Evolutionary conservation across 1,139 yeast species (phyloP), one percentile per base, ranked within the genome.

Genomic region (Protomyces pachydermus): DNA sequence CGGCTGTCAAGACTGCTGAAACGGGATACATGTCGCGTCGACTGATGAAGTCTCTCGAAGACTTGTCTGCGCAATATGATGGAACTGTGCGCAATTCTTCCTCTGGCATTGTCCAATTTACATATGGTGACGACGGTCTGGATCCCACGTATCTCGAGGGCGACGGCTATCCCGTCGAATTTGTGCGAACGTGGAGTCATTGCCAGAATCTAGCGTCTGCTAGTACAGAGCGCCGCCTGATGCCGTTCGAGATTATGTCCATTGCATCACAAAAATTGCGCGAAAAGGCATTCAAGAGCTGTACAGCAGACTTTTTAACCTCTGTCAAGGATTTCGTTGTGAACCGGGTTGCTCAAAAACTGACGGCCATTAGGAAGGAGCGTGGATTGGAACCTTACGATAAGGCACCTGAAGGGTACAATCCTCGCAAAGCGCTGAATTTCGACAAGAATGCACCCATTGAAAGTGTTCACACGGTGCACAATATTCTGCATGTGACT

Each of bases 71-170:
- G 66, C 93, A 87, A 73, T 95, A 95, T 75, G 98, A 95, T 74
- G 85, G 86, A 71, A 93, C 98, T 0, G 98, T 95, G 54, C 82
- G 99, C 73, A 95, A 95, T 66, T 91, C 98, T 0, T 84, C 95
- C 65, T 91, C 91, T 73, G 96, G 97, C 75, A 90, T 95, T 74
- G 98, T 95, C 35, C 99, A 95, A 76, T 95, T 95, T 76, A 89
- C 91, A 20, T 95, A 95, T 74, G 99, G 99, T 77, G 98, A 98
- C 69, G 99, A 95, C 77, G 97, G 98, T 55, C 82, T 95, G 67
- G 99, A 95, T 80, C 99, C 99, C 2, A 82, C 89, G 73, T 98
- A 93, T 77, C 93, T 95, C 98, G 99, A 95, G 78, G 98, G 98
- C 70, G 97, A 95, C 75, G 97, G 98, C 1, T 84, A 81, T 71